Evolutionary conservation across 257 asterid genomes (phyloP).

Genomic region (Ligustrum vulgare): DNA sequence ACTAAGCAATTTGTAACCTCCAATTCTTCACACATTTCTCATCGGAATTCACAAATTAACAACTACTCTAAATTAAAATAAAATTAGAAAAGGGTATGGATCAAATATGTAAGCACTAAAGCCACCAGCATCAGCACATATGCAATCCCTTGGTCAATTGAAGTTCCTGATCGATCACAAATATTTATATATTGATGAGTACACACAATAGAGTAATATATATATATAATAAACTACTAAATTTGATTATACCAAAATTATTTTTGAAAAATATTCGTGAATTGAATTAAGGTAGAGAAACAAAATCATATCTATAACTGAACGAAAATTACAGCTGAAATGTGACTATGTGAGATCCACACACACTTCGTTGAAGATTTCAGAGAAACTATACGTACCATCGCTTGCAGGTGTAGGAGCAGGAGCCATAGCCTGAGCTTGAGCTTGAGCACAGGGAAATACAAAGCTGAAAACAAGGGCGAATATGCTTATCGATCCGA

Average conservation of each 20-base stretch:
- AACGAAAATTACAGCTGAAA: not conserved
- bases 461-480: conserved; percentile 11
- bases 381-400: conserved; percentile 20
- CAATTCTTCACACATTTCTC: not conserved
- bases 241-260: no score
- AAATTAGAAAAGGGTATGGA: conserved; percentile 23
- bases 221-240: not conserved
- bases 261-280: not conserved
- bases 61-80: not conserved
- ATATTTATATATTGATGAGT: not conserved
- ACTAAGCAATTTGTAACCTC: not conserved
- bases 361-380: not conserved
- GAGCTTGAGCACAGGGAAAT: conserved; percentile 27
- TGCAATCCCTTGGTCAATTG: conserved; percentile 43
- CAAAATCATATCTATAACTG: not conserved
- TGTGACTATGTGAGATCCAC: not conserved
- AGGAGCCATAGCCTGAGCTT: conserved; percentile 35
- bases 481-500: conserved; percentile 25
- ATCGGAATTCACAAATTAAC: not conserved
- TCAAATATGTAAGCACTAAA: conserved; percentile 35
- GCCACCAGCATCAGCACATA: conserved; percentile 40
- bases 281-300: not conserved
- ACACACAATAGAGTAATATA: no score
- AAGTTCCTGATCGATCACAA: conserved; percentile 27
- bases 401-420: conserved; percentile 43